Evolutionary conservation across 495 filamentous ascomycete genomes (phyloP).

Genomic region (Chaetomium fimeti): DNA sequence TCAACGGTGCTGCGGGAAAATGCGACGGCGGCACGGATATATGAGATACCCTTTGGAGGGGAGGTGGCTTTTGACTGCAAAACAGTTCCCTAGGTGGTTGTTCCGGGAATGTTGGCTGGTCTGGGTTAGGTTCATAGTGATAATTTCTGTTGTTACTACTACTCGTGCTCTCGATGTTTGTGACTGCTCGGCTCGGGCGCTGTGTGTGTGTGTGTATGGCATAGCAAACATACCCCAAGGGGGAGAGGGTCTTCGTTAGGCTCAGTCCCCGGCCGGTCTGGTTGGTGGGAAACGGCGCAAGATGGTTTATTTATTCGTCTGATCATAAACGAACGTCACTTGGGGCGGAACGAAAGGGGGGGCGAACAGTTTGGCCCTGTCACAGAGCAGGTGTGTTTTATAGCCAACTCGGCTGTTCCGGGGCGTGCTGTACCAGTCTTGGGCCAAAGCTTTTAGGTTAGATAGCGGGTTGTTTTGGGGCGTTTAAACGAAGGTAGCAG

Average conservation of each 20-base stretch:
- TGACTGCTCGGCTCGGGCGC: neutral
- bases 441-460: too few species aligned
- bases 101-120: conserved; percentile 4
- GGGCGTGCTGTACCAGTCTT: too few species aligned
- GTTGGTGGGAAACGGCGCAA: neutral
- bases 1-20: neutral
- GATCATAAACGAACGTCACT: neutral
- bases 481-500: too few species aligned
- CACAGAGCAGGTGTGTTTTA: too few species aligned
- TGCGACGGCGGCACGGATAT: conserved; percentile 5
- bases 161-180: neutral
- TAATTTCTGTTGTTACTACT: conserved; percentile 17
- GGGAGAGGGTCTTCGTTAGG: neutral
- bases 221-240: too few species aligned
- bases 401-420: too few species aligned
- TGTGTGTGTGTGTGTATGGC: neutral
- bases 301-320: neutral
- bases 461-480: too few species aligned
- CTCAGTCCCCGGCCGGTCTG: neutral
- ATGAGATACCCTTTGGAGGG: conserved; percentile 13
- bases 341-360: too few species aligned
- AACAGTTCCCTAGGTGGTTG: neutral
- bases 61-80: neutral
- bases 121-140: conserved; percentile 12
- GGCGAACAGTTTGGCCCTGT: too few species aligned